Conservation (phyloP, 306 rosid species). For the Geum urbanum region DNA sequence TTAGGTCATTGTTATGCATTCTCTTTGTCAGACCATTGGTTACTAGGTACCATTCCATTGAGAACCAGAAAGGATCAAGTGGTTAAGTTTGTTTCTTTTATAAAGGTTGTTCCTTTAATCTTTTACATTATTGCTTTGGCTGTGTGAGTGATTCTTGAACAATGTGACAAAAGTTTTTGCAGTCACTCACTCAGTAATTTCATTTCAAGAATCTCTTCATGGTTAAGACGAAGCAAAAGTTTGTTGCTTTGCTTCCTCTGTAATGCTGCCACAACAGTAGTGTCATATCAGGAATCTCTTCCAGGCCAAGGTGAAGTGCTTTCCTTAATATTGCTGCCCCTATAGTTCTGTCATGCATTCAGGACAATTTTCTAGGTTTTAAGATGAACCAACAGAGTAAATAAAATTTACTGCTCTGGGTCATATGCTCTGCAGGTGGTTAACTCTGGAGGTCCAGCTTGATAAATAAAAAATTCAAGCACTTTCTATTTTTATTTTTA, state of each 20-base stretch:
- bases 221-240: slow-evolving; percentile 5
- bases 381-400: not conserved
- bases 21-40: not conserved
- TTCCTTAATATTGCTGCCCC: not conserved
- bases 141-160: not conserved
- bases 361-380: not conserved
- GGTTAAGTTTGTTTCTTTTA: not conserved
- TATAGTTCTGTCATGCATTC: not conserved
- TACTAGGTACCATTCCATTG: no score
- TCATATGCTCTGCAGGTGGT: not conserved
- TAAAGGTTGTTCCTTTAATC: not conserved
- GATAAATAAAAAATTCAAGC: not conserved
- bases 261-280: not conserved
- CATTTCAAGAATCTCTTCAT: not conserved
- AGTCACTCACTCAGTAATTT: not conserved
- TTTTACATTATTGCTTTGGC: not conserved
- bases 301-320: not conserved
- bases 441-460: not conserved
- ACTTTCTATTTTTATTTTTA: not conserved
- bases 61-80: no score
- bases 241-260: not conserved
- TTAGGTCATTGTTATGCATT: not conserved
- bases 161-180: not conserved
- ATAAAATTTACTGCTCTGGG: not conserved
- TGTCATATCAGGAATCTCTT: slow-evolving; percentile 5